Base-by-base conservation (phyloP, 371 early-diverging fungal species). In the Mucor lusitanicus region DNA sequence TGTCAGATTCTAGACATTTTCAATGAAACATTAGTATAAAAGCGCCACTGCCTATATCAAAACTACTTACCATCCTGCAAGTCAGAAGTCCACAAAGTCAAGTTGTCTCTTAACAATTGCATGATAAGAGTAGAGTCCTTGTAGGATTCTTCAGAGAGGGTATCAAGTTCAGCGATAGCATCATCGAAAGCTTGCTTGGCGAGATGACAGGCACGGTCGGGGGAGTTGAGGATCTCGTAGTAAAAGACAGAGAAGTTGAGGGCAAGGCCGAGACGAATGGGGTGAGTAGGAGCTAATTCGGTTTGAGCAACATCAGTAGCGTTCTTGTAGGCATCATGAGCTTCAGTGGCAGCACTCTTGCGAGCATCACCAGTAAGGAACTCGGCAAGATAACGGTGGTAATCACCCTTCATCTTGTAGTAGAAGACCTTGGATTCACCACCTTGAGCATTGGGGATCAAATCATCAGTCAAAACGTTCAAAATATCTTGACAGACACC, bases 171-270 rank as follows among this genome's bases (percentile, higher is more conserved):
- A 56, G 81, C 78, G 83, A 99, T 99, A 74, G 99, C 99, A 72
- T 99, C 98, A 85, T 99, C 99, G 80, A 99, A 99, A 8, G 99
- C 99, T 78, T 94, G 93, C 87, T 98, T 98, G 81, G 99, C 99
- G 64, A 99, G 85, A 74, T 96, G 95, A 87, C 99, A 99, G 32
- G 99, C 99, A 76, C 95, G 92, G 82, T 97, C 98, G 63, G 98
- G 96, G 37, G 97, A 94, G 90, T 99, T 99, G 77, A 98, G 88
- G 77, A 99, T 99, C 88, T 99, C 99, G 83, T 99, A 99, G 92
- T 98, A 98, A 88, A 99, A 99, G 44, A 99, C 99, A n/a, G 99
- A 99, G 88, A 97, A 99, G 94, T 99, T 99, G 75, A 99, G 89
- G 65, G 99, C 98, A 67, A 99, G 91, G 61, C 99, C 99, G 55